phyloP scores from a whole-genome alignment of 495 filamentous ascomycete species.

The Aspergillus affinis region DNA sequence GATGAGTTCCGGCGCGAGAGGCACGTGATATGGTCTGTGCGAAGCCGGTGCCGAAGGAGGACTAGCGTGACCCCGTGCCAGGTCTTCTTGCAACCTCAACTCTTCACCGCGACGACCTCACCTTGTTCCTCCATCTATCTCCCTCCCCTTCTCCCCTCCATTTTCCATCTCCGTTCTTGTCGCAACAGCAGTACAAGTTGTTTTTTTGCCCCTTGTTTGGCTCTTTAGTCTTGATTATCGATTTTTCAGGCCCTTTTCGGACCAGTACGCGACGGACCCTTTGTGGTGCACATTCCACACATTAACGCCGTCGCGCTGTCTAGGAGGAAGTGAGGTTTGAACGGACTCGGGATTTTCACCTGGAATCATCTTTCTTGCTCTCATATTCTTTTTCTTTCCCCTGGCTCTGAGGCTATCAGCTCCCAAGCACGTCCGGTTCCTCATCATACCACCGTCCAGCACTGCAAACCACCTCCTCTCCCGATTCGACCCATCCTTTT shows the following conservation, averaged over 20 bases:
- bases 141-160: slow-evolving; percentile 15
- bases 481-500: slow-evolving; percentile 26
- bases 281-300: slow-evolving; percentile 15
- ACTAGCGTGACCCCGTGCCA: slow-evolving; percentile 26
- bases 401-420: slow-evolving; percentile 22
- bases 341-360: slow-evolving; percentile 15
- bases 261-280: slow-evolving; percentile 10
- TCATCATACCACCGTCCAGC: slow-evolving; percentile 21
- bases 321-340: slow-evolving; percentile 21
- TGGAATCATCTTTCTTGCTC: slow-evolving; percentile 17
- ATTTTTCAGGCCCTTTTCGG: slow-evolving; percentile 7
- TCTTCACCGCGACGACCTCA: slow-evolving; percentile 27
- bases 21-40: slow-evolving; percentile 15
- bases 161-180: slow-evolving; percentile 4
- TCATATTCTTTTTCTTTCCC: slow-evolving; percentile 20
- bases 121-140: slow-evolving; percentile 16
- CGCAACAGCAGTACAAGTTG: not conserved
- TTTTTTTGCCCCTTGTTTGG: slow-evolving; percentile 11
- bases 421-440: slow-evolving; percentile 21
- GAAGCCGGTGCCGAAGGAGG: slow-evolving; percentile 10
- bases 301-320: slow-evolving; percentile 18
- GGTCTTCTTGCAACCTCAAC: slow-evolving; percentile 28
- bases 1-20: not conserved
- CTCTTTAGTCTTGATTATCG: slow-evolving; percentile 1
- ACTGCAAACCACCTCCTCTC: slow-evolving; percentile 24